Conservation (phyloP, 768 basidiomycete genomes). For the Xerocomellus dryophilus region DNA sequence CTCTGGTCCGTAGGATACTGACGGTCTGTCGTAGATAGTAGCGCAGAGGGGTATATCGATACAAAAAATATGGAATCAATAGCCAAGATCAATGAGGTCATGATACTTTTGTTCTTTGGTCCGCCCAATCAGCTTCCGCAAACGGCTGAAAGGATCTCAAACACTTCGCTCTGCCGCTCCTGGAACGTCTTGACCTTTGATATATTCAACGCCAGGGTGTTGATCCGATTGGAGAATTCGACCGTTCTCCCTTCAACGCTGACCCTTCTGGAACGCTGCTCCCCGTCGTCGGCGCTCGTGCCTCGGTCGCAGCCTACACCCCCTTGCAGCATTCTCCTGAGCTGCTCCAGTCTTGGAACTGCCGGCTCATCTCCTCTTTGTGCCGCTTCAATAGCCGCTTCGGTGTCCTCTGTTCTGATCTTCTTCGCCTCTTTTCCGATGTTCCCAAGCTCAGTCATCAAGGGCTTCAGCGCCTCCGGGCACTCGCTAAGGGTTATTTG, state of each 20-base stretch:
- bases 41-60: slow-evolving; percentile 5
- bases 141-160: slow-evolving; percentile 46
- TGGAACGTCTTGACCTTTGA: slow-evolving; percentile 68
- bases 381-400: slow-evolving; percentile 43
- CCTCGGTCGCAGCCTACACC: slow-evolving; percentile 48
- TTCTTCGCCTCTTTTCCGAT: slow-evolving; percentile 51
- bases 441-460: slow-evolving; percentile 61
- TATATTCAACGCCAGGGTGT: slow-evolving; percentile 68
- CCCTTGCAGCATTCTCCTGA: slow-evolving; percentile 52
- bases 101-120: background rate
- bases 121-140: slow-evolving; percentile 12
- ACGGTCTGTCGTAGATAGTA: background rate
- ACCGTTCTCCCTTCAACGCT: slow-evolving; percentile 66
- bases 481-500: slow-evolving; percentile 58
- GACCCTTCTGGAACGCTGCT: slow-evolving; percentile 35
- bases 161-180: slow-evolving; percentile 68
- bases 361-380: slow-evolving; percentile 35
- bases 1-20: background rate
- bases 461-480: slow-evolving; percentile 58
- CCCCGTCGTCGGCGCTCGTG: slow-evolving; percentile 2
- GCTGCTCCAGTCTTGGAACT: slow-evolving; percentile 53
- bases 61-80: background rate
- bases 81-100: background rate
- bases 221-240: slow-evolving; percentile 73
- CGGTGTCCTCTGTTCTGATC: slow-evolving; percentile 55